Percentiles rank a stretch among this genome's conserved stretches.
These are phyloP conservation scores for Clitoria ternatea DNA, from an alignment of 306 rosid genomes.

Conservation along the genomic window DNA sequence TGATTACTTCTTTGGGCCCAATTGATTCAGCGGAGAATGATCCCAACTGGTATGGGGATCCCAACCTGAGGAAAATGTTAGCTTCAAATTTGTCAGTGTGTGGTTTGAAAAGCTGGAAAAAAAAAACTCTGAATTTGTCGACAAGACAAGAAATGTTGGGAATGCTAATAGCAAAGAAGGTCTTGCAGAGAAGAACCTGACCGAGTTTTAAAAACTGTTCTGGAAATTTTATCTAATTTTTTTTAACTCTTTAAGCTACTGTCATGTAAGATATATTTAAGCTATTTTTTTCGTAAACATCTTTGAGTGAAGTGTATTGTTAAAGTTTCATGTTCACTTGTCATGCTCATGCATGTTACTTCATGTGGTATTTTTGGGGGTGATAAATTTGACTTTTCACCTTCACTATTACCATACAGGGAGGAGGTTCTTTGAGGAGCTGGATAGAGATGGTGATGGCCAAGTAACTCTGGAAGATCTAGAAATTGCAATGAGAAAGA, in stretches of 20 bases:
- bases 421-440: slow-evolving; percentile 95
- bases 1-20: too few relatives aligned
- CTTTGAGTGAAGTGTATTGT: not conserved
- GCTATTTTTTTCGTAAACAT: not conserved
- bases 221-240: not conserved
- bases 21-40: too few relatives aligned
- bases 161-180: not conserved
- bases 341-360: not conserved
- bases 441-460: slow-evolving; percentile 98
- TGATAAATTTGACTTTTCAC: slow-evolving; percentile 7
- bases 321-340: not conserved
- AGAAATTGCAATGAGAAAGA: slow-evolving; percentile 82
- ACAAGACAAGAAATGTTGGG: not conserved
- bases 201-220: not conserved
- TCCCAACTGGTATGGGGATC: too few relatives aligned
- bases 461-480: slow-evolving; percentile 93
- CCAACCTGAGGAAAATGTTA: not conserved
- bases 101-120: too few relatives aligned
- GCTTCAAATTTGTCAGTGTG: too few relatives aligned
- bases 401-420: slow-evolving; percentile 49
- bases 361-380: slow-evolving; percentile 13
- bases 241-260: too few relatives aligned
- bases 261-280: not conserved
- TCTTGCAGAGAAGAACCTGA: not conserved
- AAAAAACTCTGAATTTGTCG: too few relatives aligned